Conservation (phyloP, 2,329 filamentous ascomycete genomes). For the Diplodia corticola region DNA sequence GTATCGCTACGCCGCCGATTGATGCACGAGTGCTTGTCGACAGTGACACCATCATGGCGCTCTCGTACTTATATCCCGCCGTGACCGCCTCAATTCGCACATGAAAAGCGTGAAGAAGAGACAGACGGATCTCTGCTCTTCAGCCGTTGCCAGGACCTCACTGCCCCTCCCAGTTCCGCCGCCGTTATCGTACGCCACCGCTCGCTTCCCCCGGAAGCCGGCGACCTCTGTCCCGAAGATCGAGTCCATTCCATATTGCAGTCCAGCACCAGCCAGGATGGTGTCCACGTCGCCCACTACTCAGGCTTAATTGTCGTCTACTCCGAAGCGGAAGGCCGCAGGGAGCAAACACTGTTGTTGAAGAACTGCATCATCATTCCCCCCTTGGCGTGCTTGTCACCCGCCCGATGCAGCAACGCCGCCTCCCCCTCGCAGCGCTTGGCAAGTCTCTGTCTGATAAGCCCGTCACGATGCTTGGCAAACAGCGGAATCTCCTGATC, state of each 20-base stretch:
- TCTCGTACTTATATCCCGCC: neutral
- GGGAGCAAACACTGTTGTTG: neutral
- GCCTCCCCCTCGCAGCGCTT: neutral
- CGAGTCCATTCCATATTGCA: neutral
- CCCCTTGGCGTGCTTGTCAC: conserved; percentile 13
- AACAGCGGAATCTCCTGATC: neutral
- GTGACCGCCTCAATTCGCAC: too few relatives aligned
- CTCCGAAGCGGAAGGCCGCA: neutral
- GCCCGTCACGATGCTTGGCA: conserved; percentile 1
- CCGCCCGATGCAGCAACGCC: conserved; percentile 4
- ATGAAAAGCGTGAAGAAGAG: neutral
- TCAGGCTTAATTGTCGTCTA: neutral
- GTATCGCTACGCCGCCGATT: too few relatives aligned
- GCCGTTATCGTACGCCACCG: neutral
- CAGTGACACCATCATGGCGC: conserved; percentile 6
- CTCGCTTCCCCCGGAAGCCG: neutral
- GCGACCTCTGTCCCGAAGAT: neutral
- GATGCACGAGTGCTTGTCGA: neutral
- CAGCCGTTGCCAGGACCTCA: too few relatives aligned
- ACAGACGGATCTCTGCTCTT: neutral
- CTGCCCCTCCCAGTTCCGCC: neutral
- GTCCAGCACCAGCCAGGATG: neutral
- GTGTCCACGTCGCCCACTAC: neutral
- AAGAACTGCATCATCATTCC: neutral
- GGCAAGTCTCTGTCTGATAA: conserved; percentile 7